Evolutionary conservation across 2,329 filamentous ascomycete species (phyloP).

Genomic region (Paecilomyces variotii): DNA sequence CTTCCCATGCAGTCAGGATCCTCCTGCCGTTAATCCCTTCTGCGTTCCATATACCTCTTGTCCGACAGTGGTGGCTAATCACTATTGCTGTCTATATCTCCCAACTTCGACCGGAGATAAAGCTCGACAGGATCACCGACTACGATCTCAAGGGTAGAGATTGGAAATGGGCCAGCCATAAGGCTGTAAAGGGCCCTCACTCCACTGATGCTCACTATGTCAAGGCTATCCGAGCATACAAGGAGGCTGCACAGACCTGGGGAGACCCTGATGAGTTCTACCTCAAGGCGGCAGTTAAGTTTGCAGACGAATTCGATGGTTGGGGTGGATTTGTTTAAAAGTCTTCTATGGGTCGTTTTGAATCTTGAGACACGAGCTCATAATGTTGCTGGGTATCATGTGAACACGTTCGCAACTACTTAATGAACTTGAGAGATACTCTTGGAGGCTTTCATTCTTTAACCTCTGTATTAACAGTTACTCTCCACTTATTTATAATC

Average conservation of each 20-base stretch:
- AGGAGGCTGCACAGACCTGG: slow-evolving; percentile 31
- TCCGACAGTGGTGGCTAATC: slow-evolving; percentile 87
- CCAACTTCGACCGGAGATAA: slow-evolving; percentile 64
- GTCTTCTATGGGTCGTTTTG: background rate
- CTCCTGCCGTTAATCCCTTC: slow-evolving; percentile 69
- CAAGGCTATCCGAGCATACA: slow-evolving; percentile 62
- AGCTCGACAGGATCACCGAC: slow-evolving; percentile 54
- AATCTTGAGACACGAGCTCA: background rate
- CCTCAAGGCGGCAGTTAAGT: slow-evolving; percentile 43
- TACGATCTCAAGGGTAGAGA: slow-evolving; percentile 55
- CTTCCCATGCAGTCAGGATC: slow-evolving; percentile 80
- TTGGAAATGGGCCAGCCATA: slow-evolving; percentile 70
- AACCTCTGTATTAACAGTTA: too few species aligned
- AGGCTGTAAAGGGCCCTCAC: slow-evolving; percentile 60
- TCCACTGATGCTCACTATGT: slow-evolving; percentile 74
- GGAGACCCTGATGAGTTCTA: slow-evolving; percentile 38
- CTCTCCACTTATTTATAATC: too few species aligned
- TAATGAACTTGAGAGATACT: too few species aligned
- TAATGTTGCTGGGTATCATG: background rate
- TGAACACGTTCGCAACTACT: background rate
- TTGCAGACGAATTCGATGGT: slow-evolving; percentile 51
- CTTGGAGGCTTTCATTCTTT: too few species aligned
- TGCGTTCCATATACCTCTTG: slow-evolving; percentile 62
- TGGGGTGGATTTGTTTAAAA: slow-evolving; percentile 47
- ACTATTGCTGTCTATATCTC: slow-evolving; percentile 69